Percentiles rank a stretch among this genome's conserved stretches.
These are phyloP conservation scores for Melastoma candidum DNA, from an alignment of 441 rosid species.

Conservation along the genomic window DNA sequence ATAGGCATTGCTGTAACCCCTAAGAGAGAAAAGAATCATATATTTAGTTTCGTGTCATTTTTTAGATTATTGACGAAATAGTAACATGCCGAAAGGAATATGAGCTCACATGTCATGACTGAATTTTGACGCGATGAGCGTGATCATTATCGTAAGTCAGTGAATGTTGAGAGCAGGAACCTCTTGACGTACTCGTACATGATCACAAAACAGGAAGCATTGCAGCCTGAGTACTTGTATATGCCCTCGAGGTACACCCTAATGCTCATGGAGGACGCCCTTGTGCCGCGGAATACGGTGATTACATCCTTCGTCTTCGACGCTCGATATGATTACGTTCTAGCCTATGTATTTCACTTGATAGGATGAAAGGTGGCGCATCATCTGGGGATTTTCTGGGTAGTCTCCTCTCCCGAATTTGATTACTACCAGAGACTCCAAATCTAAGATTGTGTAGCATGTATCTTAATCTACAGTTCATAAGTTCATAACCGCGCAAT, in stretches of 20 bases:
- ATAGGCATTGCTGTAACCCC: constrained; percentile 52
- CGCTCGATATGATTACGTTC: constrained; percentile 17
- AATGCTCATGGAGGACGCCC: constrained; percentile 37
- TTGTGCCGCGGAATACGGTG: constrained; percentile 52
- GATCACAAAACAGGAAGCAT: constrained; percentile 49
- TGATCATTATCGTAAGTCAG: constrained; percentile 58
- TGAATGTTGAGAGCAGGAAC: constrained; percentile 51
- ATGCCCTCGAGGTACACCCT: constrained; percentile 49
- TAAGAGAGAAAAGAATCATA: constrained; percentile 17
- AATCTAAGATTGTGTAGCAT: no score
- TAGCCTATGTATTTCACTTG: constrained; percentile 37
- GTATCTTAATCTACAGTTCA: no score
- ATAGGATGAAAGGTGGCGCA: constrained; percentile 28
- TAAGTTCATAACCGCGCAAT: no score
- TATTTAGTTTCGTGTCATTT: no score
- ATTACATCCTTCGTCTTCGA: constrained; percentile 27
- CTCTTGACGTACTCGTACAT: constrained; percentile 45
- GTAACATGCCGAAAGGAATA: no score
- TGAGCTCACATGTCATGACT: constrained; percentile 47
- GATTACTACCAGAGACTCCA: constrained; percentile 16
- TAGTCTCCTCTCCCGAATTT: constrained; percentile 4
- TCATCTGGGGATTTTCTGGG: constrained; percentile 24
- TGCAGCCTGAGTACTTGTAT: constrained; percentile 51
- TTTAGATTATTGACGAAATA: no score
- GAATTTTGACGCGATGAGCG: constrained; percentile 61